phyloP scores from a whole-genome alignment of 169 alveolate genomes.

The Toxoplasma gondii region DNA sequence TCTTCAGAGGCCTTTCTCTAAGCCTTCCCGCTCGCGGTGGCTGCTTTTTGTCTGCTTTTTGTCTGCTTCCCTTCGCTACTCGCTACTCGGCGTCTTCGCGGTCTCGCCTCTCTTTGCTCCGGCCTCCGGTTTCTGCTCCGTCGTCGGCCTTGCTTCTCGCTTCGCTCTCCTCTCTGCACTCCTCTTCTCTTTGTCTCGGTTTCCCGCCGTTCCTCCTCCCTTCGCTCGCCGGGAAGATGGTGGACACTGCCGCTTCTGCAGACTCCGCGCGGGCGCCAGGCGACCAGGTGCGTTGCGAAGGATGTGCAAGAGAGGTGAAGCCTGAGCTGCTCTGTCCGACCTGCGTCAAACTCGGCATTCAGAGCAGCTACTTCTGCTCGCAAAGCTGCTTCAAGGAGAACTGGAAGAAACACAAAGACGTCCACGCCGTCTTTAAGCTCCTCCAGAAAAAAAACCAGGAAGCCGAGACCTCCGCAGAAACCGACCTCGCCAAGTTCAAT shows the following conservation, averaged over 20 bases:
- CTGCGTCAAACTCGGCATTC: slow-evolving; percentile 58
- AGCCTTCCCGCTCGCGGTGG: not conserved
- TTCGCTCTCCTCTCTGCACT: not conserved
- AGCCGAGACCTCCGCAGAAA: not conserved
- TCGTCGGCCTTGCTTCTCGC: not conserved
- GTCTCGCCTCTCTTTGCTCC: not conserved
- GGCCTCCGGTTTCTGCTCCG: not conserved
- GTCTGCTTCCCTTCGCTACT: not conserved
- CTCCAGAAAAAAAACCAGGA: not conserved
- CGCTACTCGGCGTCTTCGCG: not conserved
- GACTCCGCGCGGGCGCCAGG: not conserved
- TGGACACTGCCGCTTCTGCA: not conserved
- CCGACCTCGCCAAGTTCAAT: slow-evolving; percentile 8
- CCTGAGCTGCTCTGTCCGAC: slow-evolving; percentile 49
- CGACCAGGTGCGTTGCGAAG: slow-evolving; percentile 15
- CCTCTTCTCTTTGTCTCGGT: not conserved
- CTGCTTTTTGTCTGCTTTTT: not conserved
- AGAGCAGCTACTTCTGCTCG: slow-evolving; percentile 86
- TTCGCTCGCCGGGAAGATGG: not conserved
- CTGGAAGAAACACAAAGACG: slow-evolving; percentile 91
- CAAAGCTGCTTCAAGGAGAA: slow-evolving; percentile 94
- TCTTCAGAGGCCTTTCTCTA: too few species aligned
- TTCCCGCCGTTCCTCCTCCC: not conserved
- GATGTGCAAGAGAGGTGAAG: slow-evolving; percentile 22
- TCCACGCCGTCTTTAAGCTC: slow-evolving; percentile 78